Conservation (phyloP, 495 filamentous ascomycete genomes). For the Staphylotrichum tortipilum region DNA sequence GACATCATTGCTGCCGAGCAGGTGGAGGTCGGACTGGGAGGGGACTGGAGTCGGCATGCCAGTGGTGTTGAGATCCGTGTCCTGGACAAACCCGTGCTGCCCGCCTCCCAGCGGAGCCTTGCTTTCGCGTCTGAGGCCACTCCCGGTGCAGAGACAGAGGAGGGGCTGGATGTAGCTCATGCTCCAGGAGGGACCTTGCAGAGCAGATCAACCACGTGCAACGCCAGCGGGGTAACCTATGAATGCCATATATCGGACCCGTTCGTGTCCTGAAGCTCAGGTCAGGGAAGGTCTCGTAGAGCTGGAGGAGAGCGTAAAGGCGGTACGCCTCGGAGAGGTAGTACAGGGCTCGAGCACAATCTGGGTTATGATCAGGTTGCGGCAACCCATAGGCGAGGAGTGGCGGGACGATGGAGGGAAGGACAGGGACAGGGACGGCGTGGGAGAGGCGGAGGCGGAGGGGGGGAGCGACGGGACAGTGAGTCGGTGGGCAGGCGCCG, state of each 20-base stretch:
- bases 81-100: conserved; percentile 12
- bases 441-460: neutral
- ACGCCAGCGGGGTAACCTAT: conserved; percentile 20
- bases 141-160: conserved; percentile 27
- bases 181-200: conserved; percentile 13
- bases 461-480: neutral
- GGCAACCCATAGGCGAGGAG: conserved; percentile 9
- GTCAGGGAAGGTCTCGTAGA: conserved; percentile 28
- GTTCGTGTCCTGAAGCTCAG: conserved; percentile 18
- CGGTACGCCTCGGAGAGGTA: conserved; percentile 26
- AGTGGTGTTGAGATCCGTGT: conserved; percentile 1
- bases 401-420: neutral
- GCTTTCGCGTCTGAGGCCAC: conserved; percentile 22
- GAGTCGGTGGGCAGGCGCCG: too few species aligned
- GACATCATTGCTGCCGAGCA: neutral
- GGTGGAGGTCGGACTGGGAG: neutral
- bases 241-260: conserved; percentile 19
- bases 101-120: conserved; percentile 16
- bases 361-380: neutral
- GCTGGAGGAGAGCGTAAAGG: conserved; percentile 23
- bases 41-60: neutral
- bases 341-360: conserved; percentile 5
- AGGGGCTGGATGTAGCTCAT: conserved; percentile 28
- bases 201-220: conserved; percentile 21
- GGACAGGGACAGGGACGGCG: neutral